Evolutionary conservation across 495 filamentous ascomycete genomes (phyloP), one percentile per base, ranked within the genome.

Genomic region (Penicillium coffeae): DNA sequence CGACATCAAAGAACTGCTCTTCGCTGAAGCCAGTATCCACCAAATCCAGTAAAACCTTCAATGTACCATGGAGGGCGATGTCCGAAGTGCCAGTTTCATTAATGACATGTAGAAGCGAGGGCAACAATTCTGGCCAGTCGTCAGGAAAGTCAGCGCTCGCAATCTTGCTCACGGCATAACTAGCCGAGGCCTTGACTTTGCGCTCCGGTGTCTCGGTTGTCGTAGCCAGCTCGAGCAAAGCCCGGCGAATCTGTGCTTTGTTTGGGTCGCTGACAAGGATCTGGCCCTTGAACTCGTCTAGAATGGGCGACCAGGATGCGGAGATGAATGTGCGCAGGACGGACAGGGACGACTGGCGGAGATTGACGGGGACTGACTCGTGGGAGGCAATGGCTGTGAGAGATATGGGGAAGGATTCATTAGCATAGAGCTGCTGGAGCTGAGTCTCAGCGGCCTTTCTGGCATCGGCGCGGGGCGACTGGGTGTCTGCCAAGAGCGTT

Each of bases 121-220:
- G 88, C 12, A 98, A 81, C 8, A 98, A 79, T 43, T 81, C 80
- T 1, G 89, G 88, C 93, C 93, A 98, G 63, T 90, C 79, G 38
- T 95, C 88, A 15, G 93, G 93, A 62, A 92, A 98, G 71, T 98
- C 93, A 58, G 82, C 80, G 48, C 83, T 86, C 43, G 94, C 93
- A 53, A 98, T 95, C 72, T 96, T 96, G 75, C 88, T 90, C 44
- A 96, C 89, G n/a, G 87, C 88, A 59, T 85, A 87, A 63, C 92
- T 92, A 20, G 93, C 88, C 5, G 86, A 84, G 18, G 80, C 77
- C 66, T 92, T 89, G 50, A 97, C 80, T 65, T 90, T 95, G 54
- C 89, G 79, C 59, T 95, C 86, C 4, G 85, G 50, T 0, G 61
- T 83, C 41, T 87, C 83, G 6, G 71, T 73, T 47, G 78, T 80